phyloP scores from a whole-genome alignment of 345 rosid genomes.

The Aquilaria yunnanensis region DNA sequence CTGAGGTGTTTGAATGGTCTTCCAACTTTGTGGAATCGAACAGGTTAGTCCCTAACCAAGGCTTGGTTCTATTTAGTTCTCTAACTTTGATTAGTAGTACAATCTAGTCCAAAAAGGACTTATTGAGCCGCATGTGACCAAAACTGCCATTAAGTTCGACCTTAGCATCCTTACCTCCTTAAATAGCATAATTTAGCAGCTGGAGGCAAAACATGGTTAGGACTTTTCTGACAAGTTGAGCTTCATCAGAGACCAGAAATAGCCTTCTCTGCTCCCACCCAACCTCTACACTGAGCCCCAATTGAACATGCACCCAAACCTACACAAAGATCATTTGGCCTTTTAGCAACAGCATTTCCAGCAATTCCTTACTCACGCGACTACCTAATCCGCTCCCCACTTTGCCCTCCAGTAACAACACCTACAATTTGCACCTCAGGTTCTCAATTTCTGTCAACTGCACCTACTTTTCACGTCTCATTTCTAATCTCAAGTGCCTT shows the following conservation, averaged over 20 bases:
- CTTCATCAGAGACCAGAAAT: constrained; percentile 84
- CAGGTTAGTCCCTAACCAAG: no score
- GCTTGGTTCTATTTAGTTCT: no score
- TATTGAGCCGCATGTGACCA: no score
- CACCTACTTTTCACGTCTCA: constrained; percentile 20
- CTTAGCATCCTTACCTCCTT: constrained; percentile 57
- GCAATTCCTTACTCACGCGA: constrained; percentile 29
- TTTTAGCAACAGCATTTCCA: constrained; percentile 43
- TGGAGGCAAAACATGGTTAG: constrained; percentile 74
- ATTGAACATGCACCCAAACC: background rate
- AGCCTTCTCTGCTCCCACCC: constrained; percentile 60
- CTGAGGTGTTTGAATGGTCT: no score
- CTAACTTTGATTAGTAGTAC: no score
- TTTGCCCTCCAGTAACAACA: constrained; percentile 40
- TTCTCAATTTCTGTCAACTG: constrained; percentile 65
- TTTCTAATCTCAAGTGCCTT: constrained; percentile 21
- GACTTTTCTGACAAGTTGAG: constrained; percentile 73
- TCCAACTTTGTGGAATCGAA: no score
- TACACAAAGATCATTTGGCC: constrained; percentile 47
- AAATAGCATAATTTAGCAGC: constrained; percentile 71
- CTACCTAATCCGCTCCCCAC: constrained; percentile 40
- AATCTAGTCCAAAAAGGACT: no score
- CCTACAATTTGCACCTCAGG: constrained; percentile 38
- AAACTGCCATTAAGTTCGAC: constrained; percentile 25
- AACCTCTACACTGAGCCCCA: constrained; percentile 4